These are phyloP conservation scores for Eucalyptus cloeziana DNA, from an alignment of 345 rosid species.

Conservation along the genomic window DNA sequence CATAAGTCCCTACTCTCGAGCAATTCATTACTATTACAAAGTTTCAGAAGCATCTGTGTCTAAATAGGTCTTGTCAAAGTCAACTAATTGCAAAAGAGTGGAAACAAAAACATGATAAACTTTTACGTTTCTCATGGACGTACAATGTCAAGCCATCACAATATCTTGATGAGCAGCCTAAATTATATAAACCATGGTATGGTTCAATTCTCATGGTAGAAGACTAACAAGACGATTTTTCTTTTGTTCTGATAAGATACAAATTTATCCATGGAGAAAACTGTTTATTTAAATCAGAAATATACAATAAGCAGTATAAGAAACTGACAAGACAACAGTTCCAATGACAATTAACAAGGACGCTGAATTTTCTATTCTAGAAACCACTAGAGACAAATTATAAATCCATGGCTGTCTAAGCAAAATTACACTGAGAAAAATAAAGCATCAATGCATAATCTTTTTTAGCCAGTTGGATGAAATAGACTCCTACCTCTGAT, in stretches of 20 bases:
- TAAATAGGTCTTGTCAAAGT: background rate
- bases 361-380: background rate
- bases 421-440: background rate
- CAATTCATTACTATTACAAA: background rate
- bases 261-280: background rate
- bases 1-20: background rate
- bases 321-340: background rate
- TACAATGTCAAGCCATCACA: background rate
- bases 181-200: background rate
- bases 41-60: background rate
- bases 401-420: background rate
- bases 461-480: background rate
- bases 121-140: background rate
- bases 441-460: background rate
- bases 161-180: background rate
- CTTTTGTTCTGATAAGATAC: background rate
- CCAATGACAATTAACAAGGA: background rate
- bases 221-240: background rate
- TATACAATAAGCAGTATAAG: background rate
- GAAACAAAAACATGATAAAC: background rate
- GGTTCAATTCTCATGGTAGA: background rate
- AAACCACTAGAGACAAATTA: background rate
- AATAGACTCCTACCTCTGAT: constrained; percentile 50
- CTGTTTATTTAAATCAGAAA: background rate
- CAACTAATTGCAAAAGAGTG: background rate